Conservation (phyloP, 192 early-diverging fungal species). For the Chytriomyces sp. region DNA sequence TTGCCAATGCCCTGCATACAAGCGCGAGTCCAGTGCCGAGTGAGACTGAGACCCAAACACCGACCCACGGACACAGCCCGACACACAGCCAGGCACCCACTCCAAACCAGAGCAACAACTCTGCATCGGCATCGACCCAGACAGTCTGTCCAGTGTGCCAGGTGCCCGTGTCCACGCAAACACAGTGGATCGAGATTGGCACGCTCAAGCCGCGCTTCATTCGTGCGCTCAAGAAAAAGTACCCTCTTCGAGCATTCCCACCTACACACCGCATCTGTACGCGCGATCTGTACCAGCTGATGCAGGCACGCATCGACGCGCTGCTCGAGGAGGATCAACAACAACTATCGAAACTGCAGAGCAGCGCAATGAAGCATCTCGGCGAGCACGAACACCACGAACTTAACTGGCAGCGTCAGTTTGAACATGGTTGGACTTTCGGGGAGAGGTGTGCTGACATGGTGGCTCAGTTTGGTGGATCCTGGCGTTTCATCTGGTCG, state of each 20-base stretch:
- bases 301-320: slow-evolving; percentile 43
- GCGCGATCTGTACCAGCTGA: slow-evolving; percentile 23
- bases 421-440: slow-evolving; percentile 46
- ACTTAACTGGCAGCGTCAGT: slow-evolving; percentile 50
- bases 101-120: background rate
- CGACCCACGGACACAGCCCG: background rate
- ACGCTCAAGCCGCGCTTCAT: slow-evolving; percentile 39
- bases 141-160: slow-evolving; percentile 34
- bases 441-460: slow-evolving; percentile 44
- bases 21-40: background rate
- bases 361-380: slow-evolving; percentile 50
- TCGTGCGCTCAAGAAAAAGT: slow-evolving; percentile 30
- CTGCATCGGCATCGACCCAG: background rate
- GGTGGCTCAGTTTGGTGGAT: slow-evolving; percentile 47
- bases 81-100: background rate
- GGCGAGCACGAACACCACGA: slow-evolving; percentile 50
- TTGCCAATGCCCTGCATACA: no score
- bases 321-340: slow-evolving; percentile 45
- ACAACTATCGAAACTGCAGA: slow-evolving; percentile 37
- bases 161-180: slow-evolving; percentile 21
- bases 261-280: slow-evolving; percentile 25
- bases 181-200: slow-evolving; percentile 32
- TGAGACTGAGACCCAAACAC: background rate
- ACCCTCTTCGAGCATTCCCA: slow-evolving; percentile 2
- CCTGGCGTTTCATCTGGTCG: slow-evolving; percentile 45